Evolutionary conservation across 768 basidiomycete genomes (phyloP), one percentile per base, ranked within the genome.

Genomic region (Neoboletus subvelutipes): DNA sequence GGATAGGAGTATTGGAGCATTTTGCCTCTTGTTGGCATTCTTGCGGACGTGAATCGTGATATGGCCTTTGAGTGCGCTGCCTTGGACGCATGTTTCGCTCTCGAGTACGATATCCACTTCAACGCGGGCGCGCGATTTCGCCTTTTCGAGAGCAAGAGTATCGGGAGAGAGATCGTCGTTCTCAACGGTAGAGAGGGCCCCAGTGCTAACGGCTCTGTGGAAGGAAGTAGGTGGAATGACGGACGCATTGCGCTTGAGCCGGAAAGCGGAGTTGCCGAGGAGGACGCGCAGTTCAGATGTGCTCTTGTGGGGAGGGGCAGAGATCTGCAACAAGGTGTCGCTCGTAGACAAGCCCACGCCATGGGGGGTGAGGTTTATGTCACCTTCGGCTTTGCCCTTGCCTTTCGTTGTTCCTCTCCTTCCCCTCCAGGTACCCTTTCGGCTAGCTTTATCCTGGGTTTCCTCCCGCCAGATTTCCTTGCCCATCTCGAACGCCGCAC

Each of bases 81-180:
- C 93, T 75, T 96, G 90, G 4, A 95, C 88, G 60, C 85, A 85
- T 11, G 83, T 77, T 56, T 90, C 81, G 60, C 83, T 84, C 58
- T 90, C 85, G 33, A 93, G 79, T n/a, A 83, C 72, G 40, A 96
- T 83, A 62, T 95, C 91, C 12, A 95, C 76, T 68, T 89, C 88
- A 1, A 95, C 88, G 51, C 91, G 85, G 9, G 92, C 84, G 24
- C 80, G 83, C 15, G 83, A 67, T 64, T 84, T 86, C 5, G 90
- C 86, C 64, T 90, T 88, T 69, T 92, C 92, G 39, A 92, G 74
- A 2, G 73, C 69, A 22, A 84, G 77, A 13, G 68, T 59, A 34
- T 72, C 66, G 54, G 43, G 63, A 60, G 53, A 56, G 43, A 45
- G 36, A 47, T 55, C 43, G 50, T 64, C 52, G 56, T 60, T 41